These are phyloP conservation scores for Penicillium macrosclerotiorum DNA, from an alignment of 495 filamentous ascomycete species.

Conservation along the genomic window DNA sequence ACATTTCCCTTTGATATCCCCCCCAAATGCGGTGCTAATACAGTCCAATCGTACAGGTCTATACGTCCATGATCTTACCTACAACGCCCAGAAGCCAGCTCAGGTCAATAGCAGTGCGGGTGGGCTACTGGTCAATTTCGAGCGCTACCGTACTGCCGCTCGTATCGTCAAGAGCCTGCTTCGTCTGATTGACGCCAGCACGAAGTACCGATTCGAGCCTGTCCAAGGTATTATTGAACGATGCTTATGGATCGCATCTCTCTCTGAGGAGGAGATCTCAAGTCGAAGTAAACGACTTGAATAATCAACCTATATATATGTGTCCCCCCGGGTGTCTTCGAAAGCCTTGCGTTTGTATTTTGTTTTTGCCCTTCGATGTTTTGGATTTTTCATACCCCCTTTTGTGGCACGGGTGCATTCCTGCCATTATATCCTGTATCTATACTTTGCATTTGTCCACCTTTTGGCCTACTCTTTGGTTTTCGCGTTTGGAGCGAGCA, in stretches of 20 bases:
- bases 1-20: neutral
- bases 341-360: slow-evolving; percentile 6
- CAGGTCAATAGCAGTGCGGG: slow-evolving; percentile 54
- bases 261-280: slow-evolving; percentile 81
- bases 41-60: slow-evolving; percentile 45
- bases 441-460: slow-evolving; percentile 12
- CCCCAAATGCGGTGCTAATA: slow-evolving; percentile 5
- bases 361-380: slow-evolving; percentile 8
- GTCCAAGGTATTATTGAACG: slow-evolving; percentile 84
- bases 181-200: slow-evolving; percentile 86
- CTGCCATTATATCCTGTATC: slow-evolving; percentile 22
- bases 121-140: slow-evolving; percentile 89
- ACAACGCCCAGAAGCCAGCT: slow-evolving; percentile 86
- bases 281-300: slow-evolving; percentile 55
- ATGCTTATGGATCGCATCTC: slow-evolving; percentile 91
- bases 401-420: slow-evolving; percentile 3
- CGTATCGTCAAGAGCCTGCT: slow-evolving; percentile 91
- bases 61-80: slow-evolving; percentile 96
- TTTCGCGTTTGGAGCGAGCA: slow-evolving; percentile 21
- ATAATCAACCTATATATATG: slow-evolving; percentile 23
- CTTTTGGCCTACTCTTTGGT: slow-evolving; percentile 3
- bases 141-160: slow-evolving; percentile 85
- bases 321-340: slow-evolving; percentile 2
- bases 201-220: slow-evolving; percentile 79
- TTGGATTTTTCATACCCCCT: slow-evolving; percentile 20